Percentiles rank a stretch among this genome's conserved stretches.
Conservation (phyloP, 306 rosid genomes). For the Arachis stenosperma region DNA sequence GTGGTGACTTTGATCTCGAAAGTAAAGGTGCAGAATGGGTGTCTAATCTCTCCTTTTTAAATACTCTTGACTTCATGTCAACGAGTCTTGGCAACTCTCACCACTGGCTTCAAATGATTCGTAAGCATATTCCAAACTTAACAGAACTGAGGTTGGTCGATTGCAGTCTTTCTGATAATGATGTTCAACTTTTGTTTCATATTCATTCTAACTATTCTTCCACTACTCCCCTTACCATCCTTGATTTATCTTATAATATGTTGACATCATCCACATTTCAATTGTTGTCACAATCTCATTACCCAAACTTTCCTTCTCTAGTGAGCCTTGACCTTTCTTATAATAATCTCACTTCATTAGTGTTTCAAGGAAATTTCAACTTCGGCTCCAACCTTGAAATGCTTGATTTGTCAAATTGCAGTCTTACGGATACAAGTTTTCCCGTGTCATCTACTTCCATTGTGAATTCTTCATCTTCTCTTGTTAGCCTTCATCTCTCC, state of each 20-base stretch:
- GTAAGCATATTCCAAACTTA: neutral
- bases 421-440: neutral
- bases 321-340: neutral
- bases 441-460: neutral
- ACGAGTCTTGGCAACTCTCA: neutral
- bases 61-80: neutral
- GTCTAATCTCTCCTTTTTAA: constrained; percentile 5
- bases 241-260: neutral
- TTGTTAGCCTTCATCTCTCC: neutral
- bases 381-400: neutral
- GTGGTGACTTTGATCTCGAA: neutral
- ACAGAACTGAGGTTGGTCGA: neutral
- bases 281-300: neutral
- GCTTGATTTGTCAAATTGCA: neutral
- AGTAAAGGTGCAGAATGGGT: neutral
- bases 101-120: neutral
- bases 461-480: neutral
- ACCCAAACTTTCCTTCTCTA: constrained; percentile 1
- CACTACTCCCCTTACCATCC: constrained; percentile 13
- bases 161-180: neutral
- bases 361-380: neutral
- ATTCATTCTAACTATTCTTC: neutral
- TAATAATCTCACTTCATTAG: neutral
- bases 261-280: constrained; percentile 1
- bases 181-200: neutral